Base-by-base conservation (phyloP, 257 asterid species). In the Rhazya stricta region DNA sequence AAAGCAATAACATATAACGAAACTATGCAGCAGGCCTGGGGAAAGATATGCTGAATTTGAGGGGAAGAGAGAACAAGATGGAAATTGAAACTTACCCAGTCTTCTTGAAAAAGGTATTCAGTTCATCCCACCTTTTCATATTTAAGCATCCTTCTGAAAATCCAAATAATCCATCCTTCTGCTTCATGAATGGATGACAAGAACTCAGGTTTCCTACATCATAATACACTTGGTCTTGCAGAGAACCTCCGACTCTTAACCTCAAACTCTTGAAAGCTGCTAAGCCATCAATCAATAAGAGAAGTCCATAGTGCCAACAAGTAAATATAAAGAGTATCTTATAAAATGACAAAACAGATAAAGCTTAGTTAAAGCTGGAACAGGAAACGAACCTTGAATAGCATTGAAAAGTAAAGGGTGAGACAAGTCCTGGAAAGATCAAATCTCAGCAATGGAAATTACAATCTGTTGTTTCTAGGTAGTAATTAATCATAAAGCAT, bases 61-160 rank as follows among this genome's bases (percentile, higher is more conserved):
- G 19, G 15, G 6, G 60, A 60, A 67, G 29, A 23, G 57, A 1
- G 32, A 51, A 60, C n/a, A 36, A 19, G 48, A 41, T 11, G 37
- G 63, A 75, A 36, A 61, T 25, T 13, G 48, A 66, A 79, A 67
- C 81, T 82, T 86, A 92, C 99, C 97, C 97, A 7, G 93, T 91
- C 78, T 82, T 87, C 82, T 69, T 84, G 90, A 92, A 95, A 78
- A 95, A 86, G 23, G 42, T 76, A 80, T 91, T 92, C 76, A 95
- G 85, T 83, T 91, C 97, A 77, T 92, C 99, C 99, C 99, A 95
- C 82, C 98, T 87, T 70, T 78, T 56, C 98, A 95, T 87, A 67
- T 48, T 80, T 45, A 95, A 86, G 87, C 98, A 95, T 80, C 98
- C 99, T 71, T 81, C 82, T 21, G 99, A 89, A 84, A 89, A 95